phyloP scores from a whole-genome alignment of 1,139 yeast genomes.

The Cylindricascospora bacillispora region DNA sequence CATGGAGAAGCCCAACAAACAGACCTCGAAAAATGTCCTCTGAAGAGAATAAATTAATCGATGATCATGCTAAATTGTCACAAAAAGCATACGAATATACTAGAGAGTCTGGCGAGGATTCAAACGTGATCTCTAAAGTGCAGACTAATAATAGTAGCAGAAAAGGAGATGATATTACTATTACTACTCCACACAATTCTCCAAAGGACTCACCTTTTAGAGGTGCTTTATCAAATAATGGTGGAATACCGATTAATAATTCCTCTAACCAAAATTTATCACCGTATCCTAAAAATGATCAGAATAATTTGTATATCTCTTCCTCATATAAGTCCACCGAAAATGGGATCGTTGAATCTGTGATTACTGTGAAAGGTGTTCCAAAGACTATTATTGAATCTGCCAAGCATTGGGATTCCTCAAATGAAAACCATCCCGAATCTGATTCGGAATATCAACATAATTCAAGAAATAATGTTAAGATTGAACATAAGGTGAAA shows the following conservation, averaged over 20 bases:
- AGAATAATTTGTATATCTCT: slow-evolving; percentile 9
- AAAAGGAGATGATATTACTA: background rate
- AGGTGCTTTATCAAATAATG: background rate
- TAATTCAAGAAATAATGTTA: slow-evolving; percentile 2
- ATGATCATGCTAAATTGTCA: slow-evolving; percentile 9
- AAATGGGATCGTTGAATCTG: slow-evolving; percentile 64
- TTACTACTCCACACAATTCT: slow-evolving; percentile 1
- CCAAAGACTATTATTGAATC: slow-evolving; percentile 72
- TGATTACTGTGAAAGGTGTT: slow-evolving; percentile 76
- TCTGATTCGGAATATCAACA: too few relatives aligned
- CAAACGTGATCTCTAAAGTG: slow-evolving; percentile 9
- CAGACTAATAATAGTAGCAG: too few relatives aligned
- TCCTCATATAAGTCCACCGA: slow-evolving; percentile 18
- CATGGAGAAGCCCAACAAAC: slow-evolving; percentile 8
- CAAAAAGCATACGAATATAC: slow-evolving; percentile 10
- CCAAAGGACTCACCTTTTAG: too few relatives aligned
- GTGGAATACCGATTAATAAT: background rate
- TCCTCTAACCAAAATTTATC: slow-evolving; percentile 1
- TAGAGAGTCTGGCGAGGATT: slow-evolving; percentile 9
- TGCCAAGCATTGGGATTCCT: slow-evolving; percentile 20
- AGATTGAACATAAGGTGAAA: too few relatives aligned
- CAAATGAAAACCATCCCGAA: slow-evolving; percentile 4
- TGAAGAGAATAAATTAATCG: background rate
- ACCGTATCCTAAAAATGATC: too few relatives aligned
- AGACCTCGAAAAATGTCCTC: background rate